Percentiles rank a stretch among this genome's conserved stretches.
These are phyloP conservation scores for Crithidia thermophila DNA, from an alignment of 208 protist genomes.

Conservation along the genomic window DNA sequence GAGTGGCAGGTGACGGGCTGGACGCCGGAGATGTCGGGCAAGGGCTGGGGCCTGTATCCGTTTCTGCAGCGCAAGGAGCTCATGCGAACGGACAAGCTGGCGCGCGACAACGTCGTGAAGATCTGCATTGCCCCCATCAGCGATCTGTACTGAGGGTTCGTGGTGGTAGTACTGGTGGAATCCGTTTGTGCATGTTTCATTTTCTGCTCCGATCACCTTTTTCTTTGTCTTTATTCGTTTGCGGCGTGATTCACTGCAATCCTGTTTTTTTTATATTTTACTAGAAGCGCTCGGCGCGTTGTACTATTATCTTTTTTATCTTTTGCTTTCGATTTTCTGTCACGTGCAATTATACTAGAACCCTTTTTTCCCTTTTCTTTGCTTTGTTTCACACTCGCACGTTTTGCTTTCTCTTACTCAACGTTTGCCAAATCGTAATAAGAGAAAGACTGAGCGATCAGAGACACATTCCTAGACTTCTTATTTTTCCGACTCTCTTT, in stretches of 20 bases:
- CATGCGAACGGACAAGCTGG: constrained; percentile 69
- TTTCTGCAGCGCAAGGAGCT: constrained; percentile 66
- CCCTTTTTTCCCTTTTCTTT: not conserved
- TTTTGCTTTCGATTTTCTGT: not conserved
- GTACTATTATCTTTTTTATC: constrained; percentile 1
- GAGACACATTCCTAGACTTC: too few relatives aligned
- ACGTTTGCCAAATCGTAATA: too few relatives aligned
- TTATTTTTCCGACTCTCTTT: too few relatives aligned
- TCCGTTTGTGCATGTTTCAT: too few relatives aligned
- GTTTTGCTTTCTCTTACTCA: constrained; percentile 2
- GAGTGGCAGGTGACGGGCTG: constrained; percentile 75
- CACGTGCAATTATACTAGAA: too few relatives aligned
- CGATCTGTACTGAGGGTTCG: constrained; percentile 51
- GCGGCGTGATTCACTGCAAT: too few relatives aligned
- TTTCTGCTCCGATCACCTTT: too few relatives aligned
- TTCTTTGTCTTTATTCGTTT: too few relatives aligned
- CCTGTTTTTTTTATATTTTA: constrained; percentile 7
- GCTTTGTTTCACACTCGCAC: not conserved
- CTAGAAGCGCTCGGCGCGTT: not conserved
- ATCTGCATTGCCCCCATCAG: constrained; percentile 71
- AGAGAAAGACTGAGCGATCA: too few relatives aligned
- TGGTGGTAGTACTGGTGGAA: not conserved
- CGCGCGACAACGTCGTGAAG: constrained; percentile 70
- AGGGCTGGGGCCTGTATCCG: constrained; percentile 73
- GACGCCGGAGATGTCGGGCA: constrained; percentile 50